Conservation (phyloP, 805 yeast species). For the Ogataea naganishii region DNA sequence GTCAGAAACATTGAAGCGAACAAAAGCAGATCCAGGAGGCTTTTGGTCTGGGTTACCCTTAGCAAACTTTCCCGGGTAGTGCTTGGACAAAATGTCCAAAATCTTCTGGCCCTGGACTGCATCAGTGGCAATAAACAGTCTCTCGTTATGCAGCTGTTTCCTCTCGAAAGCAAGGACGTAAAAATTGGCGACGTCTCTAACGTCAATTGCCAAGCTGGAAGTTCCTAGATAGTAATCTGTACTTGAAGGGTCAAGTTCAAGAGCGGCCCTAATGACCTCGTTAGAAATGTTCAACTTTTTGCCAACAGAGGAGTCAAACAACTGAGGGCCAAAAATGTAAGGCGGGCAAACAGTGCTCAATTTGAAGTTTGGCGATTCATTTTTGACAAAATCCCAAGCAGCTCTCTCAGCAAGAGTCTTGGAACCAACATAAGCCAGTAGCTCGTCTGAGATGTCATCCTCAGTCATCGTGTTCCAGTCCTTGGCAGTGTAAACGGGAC, state of each 20-base stretch:
- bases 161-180: slow-evolving; percentile 31
- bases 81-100: slow-evolving; percentile 22
- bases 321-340: slow-evolving; percentile 35
- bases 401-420: slow-evolving; percentile 37
- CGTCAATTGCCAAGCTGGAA: slow-evolving; percentile 32
- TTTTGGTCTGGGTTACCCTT: slow-evolving; percentile 32
- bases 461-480: slow-evolving; percentile 24
- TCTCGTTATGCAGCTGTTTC: slow-evolving; percentile 17
- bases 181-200: slow-evolving; percentile 55
- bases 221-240: slow-evolving; percentile 21
- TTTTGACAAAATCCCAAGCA: slow-evolving; percentile 29
- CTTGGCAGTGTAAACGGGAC: slow-evolving; percentile 16
- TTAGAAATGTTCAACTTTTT: slow-evolving; percentile 31
- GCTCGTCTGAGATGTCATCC: slow-evolving; percentile 15
- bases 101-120: slow-evolving; percentile 19
- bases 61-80: slow-evolving; percentile 39
- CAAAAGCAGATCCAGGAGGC: too few species aligned
- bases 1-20: slow-evolving; percentile 5
- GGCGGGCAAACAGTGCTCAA: slow-evolving; percentile 25
- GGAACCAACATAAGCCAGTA: slow-evolving; percentile 29
- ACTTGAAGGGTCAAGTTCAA: slow-evolving; percentile 13
- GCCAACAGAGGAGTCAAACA: slow-evolving; percentile 26
- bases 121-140: slow-evolving; percentile 19
- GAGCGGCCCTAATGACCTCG: slow-evolving; percentile 19
- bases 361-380: slow-evolving; percentile 23